A percentile compares a stretch with the other conserved stretches of the same genome.
phyloP scores from a whole-genome alignment of 148 eudicot species.

The Chenopodium quinoa region DNA sequence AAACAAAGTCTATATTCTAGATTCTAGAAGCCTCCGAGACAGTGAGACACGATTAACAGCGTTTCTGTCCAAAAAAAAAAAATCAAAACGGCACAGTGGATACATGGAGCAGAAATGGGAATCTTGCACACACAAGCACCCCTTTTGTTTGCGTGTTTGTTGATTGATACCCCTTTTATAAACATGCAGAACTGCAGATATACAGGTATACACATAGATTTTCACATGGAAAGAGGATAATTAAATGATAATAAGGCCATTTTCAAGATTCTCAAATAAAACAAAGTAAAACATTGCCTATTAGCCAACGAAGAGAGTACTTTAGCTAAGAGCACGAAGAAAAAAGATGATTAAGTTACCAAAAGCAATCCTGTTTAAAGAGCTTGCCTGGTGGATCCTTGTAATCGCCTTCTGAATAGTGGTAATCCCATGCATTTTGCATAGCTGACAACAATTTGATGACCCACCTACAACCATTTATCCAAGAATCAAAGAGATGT shows the following conservation, averaged over 20 bases:
- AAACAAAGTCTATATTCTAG: background rate
- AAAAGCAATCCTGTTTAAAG: constrained; percentile 39
- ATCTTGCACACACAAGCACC: background rate
- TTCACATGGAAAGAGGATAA: background rate
- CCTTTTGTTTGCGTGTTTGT: background rate
- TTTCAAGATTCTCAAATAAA: background rate
- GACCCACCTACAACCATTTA: constrained; percentile 69
- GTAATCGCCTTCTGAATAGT: constrained; percentile 75
- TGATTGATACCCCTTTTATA: background rate
- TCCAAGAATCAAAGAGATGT: constrained; percentile 14
- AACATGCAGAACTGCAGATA: background rate
- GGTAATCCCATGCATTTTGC: constrained; percentile 98
- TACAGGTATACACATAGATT: background rate
- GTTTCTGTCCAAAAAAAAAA: background rate
- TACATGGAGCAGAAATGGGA: background rate
- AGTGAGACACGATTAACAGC: background rate
- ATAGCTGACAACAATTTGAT: constrained; percentile 85
- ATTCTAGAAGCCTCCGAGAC: background rate
- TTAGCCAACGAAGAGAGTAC: background rate
- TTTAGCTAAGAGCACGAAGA: background rate
- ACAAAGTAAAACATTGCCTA: background rate
- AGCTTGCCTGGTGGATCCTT: constrained; percentile 96
- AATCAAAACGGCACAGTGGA: background rate
- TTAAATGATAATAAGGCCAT: background rate
- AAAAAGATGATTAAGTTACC: constrained; percentile 35